phyloP scores from a whole-genome alignment of 2,329 filamentous ascomycete genomes.

The Alternaria triticina region DNA sequence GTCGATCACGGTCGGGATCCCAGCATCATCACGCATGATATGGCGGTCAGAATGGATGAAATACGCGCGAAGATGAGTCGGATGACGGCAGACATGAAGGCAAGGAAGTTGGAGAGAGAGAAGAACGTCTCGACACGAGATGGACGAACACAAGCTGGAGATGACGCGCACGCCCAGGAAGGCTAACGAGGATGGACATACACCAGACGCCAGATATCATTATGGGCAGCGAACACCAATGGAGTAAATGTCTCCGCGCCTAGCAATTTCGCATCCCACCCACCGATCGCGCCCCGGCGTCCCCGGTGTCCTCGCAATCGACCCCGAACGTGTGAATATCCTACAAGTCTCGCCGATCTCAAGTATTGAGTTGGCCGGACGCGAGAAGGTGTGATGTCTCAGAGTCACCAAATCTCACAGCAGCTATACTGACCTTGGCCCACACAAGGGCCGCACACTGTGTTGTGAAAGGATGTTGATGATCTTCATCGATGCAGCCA shows the following conservation, averaged over 20 bases:
- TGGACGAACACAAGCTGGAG: background rate
- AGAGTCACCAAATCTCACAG: background rate
- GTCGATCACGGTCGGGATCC: background rate
- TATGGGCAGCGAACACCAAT: background rate
- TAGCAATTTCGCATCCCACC: background rate
- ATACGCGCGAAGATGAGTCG: background rate
- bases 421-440: background rate
- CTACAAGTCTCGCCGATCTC: too few relatives aligned
- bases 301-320: background rate
- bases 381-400: constrained; percentile 3
- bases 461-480: background rate
- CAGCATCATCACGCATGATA: background rate
- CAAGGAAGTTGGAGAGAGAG: background rate
- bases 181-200: background rate
- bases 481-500: background rate
- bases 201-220: background rate
- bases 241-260: background rate
- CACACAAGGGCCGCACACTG: background rate
- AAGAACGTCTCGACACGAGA: too few relatives aligned
- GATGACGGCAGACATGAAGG: background rate
- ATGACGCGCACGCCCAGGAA: background rate
- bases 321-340: background rate
- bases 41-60: background rate
- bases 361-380: background rate
- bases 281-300: background rate